These are phyloP conservation scores for Microthyrium microscopicum DNA, from an alignment of 2,329 filamentous ascomycete genomes.

Conservation along the genomic window DNA sequence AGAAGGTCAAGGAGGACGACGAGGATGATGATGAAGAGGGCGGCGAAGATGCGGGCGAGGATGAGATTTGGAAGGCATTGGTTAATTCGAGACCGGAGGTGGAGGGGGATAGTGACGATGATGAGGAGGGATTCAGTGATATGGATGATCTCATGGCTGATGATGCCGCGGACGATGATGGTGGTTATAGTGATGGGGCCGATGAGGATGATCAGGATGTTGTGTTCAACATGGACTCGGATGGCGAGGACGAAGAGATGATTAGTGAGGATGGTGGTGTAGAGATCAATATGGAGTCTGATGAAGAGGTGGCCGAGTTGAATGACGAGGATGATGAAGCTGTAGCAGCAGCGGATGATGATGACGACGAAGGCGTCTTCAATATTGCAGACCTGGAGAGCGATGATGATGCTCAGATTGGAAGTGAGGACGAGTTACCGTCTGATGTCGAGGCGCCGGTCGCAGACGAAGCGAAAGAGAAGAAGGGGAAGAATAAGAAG, in stretches of 20 bases:
- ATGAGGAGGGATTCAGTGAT: slow-evolving; percentile 34
- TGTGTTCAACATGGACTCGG: slow-evolving; percentile 28
- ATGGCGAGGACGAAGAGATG: slow-evolving; percentile 29
- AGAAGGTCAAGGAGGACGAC: slow-evolving; percentile 23
- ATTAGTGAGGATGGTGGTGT: slow-evolving; percentile 12
- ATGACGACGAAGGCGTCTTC: slow-evolving; percentile 16
- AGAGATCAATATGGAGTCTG: slow-evolving; percentile 10
- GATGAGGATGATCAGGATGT: slow-evolving; percentile 30
- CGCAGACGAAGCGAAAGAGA: slow-evolving; percentile 22
- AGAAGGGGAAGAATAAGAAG: slow-evolving; percentile 41
- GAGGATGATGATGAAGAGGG: slow-evolving; percentile 37
- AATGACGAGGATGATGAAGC: slow-evolving; percentile 18
- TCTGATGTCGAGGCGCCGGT: slow-evolving; percentile 26
- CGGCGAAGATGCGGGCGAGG: too few relatives aligned
- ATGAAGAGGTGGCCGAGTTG: slow-evolving; percentile 23
- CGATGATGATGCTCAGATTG: slow-evolving; percentile 37
- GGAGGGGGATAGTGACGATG: slow-evolving; percentile 44
- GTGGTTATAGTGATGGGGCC: slow-evolving; percentile 30
- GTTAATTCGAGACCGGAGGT: slow-evolving; percentile 66
- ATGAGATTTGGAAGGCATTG: slow-evolving; percentile 84
- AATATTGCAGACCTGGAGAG: slow-evolving; percentile 22
- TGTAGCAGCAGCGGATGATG: slow-evolving; percentile 10
- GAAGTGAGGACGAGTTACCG: slow-evolving; percentile 38
- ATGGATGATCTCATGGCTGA: slow-evolving; percentile 27
- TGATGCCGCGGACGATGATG: slow-evolving; percentile 32